phyloP scores from a whole-genome alignment of 2,329 filamentous ascomycete species.

The Cladophialophora carrionii region DNA sequence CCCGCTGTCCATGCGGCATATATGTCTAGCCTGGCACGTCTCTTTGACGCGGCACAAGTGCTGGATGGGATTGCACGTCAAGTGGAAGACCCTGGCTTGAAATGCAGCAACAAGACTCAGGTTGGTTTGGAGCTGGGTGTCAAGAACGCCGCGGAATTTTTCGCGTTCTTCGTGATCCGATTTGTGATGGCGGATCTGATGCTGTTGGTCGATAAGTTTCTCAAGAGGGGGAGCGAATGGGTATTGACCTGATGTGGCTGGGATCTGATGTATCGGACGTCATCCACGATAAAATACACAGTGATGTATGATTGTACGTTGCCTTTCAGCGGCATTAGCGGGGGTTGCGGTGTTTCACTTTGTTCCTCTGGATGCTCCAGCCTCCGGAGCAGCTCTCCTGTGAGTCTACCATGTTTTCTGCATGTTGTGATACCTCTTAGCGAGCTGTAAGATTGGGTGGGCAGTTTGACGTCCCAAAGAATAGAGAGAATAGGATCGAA shows the following conservation, averaged over 20 bases:
- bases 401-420: neutral
- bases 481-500: neutral
- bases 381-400: slow-evolving; percentile 2
- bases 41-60: slow-evolving; percentile 92
- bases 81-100: slow-evolving; percentile 90
- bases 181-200: slow-evolving; percentile 88
- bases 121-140: slow-evolving; percentile 93
- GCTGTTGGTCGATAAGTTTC: slow-evolving; percentile 89
- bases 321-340: slow-evolving; percentile 19
- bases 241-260: slow-evolving; percentile 60
- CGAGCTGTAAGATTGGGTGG: slow-evolving; percentile 4
- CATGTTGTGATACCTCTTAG: slow-evolving; percentile 16
- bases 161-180: slow-evolving; percentile 92
- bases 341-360: slow-evolving; percentile 3
- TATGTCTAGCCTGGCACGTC: slow-evolving; percentile 82
- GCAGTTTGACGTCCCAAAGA: slow-evolving; percentile 1
- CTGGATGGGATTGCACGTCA: slow-evolving; percentile 92
- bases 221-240: slow-evolving; percentile 97
- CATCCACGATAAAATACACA: slow-evolving; percentile 3
- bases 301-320: slow-evolving; percentile 21
- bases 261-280: slow-evolving; percentile 5
- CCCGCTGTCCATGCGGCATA: slow-evolving; percentile 69
- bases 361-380: neutral
- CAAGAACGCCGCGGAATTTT: slow-evolving; percentile 93
- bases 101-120: slow-evolving; percentile 89